Evolutionary conservation across 179 eudicot species (phyloP).

Genomic region (Spinacia oleracea): DNA sequence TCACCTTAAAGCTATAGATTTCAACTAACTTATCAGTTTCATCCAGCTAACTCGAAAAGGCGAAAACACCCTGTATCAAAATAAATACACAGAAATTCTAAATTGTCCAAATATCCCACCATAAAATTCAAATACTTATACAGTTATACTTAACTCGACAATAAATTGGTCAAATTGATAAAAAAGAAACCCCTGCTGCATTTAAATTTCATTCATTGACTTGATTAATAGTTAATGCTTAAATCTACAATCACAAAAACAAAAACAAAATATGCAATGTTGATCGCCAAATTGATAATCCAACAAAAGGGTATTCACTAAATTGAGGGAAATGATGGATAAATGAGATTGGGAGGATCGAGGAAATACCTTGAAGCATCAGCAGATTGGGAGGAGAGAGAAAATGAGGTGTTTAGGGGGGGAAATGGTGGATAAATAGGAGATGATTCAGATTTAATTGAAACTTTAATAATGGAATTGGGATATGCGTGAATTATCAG

Average conservation of each 20-base stretch:
- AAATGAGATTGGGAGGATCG: neutral
- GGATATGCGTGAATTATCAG: constrained; percentile 9
- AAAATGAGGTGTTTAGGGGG: neutral
- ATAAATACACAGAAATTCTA: neutral
- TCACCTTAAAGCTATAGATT: neutral
- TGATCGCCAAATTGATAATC: neutral
- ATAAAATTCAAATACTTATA: neutral
- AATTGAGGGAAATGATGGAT: neutral
- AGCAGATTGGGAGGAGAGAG: neutral
- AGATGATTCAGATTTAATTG: neutral
- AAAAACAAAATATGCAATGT: neutral
- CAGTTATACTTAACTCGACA: neutral
- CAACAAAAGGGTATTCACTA: neutral
- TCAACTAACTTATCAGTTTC: neutral
- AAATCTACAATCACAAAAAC: neutral
- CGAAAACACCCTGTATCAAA: neutral
- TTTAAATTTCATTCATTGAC: neutral
- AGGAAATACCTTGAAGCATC: constrained; percentile 25
- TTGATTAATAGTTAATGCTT: neutral
- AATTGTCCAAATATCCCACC: constrained; percentile 2
- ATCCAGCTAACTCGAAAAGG: neutral
- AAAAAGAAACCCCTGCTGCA: neutral
- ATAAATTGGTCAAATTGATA: neutral
- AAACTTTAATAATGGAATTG: neutral
- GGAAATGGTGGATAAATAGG: neutral